Evolutionary conservation across 2,329 filamentous ascomycete species (phyloP), one percentile per base, ranked within the genome.

Genomic region (Graphilbum fragrans): DNA sequence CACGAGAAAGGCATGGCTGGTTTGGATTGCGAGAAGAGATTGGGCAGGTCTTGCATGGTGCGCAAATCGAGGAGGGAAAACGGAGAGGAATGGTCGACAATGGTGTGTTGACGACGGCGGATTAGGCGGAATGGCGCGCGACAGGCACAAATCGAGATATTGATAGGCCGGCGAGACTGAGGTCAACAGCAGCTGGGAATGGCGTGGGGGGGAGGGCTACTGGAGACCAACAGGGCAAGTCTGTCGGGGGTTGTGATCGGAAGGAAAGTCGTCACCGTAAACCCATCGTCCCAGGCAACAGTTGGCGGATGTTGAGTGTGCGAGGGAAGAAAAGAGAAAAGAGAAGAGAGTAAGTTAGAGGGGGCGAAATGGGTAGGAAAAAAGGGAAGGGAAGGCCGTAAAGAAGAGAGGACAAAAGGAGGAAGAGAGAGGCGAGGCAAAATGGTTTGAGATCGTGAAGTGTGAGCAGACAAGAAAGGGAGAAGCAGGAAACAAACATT

Each of bases 1-100:
- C 53, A 57, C 14, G 48, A 46, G 38, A 55, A 53, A 16, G 47
- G 45, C 49, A 57, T 47, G 42, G 52, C 57, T 2, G 54, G 49
- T 38, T 56, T 56, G 33, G 53, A 38, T 44, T 49, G 55, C 21
- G 50, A 42, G 35, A 49, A 46, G 33, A 45, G 18, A 6, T 21
- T 18, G 34, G 22, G 22, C 32, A 46, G 49, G 41, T 57, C 54
- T 42, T 55, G 53, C 54, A 57, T 57, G 12, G 33, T 46, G 36
- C 25, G 10, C 16, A 8, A 36, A 19, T 17, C 33, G 35, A 41
- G 36, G 19, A 18, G 10, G 27, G 17, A 23, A 37, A 37, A 19
- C 20, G 14, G 20, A 38, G 32, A 29, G 21, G 29, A 8, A 22
- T 14, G 11, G 20, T 25, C 29, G 41, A 36, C 18, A 20, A 34